Evolutionary conservation across 1,284 basidiomycete genomes (phyloP).

Genomic region (Pseudomicrostroma phylloplanum): DNA sequence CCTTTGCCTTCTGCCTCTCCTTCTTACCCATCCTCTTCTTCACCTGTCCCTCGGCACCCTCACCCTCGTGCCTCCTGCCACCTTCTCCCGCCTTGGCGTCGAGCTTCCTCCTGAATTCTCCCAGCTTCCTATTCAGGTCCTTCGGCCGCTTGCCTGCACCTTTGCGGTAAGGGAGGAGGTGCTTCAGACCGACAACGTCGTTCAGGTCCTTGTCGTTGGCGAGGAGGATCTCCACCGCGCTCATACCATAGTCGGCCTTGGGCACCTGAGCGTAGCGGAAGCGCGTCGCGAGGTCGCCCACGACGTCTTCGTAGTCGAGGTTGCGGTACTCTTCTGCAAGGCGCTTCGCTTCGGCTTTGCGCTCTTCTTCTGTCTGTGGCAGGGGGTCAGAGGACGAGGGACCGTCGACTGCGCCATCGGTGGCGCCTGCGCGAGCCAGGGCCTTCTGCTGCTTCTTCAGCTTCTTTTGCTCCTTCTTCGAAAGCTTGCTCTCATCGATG

Average conservation of each 20-base stretch:
- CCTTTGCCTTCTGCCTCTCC: slow-evolving; percentile 5
- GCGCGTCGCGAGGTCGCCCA: slow-evolving; percentile 81
- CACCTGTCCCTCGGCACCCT: neutral
- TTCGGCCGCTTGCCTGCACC: slow-evolving; percentile 7
- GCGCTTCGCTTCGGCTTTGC: slow-evolving; percentile 48
- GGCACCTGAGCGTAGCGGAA: slow-evolving; percentile 82
- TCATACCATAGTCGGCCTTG: slow-evolving; percentile 66
- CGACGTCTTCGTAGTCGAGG: slow-evolving; percentile 91
- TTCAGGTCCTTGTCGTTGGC: slow-evolving; percentile 92
- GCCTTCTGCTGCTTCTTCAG: slow-evolving; percentile 27
- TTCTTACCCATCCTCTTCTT: slow-evolving; percentile 15
- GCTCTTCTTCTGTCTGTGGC: slow-evolving; percentile 7
- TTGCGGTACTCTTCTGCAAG: slow-evolving; percentile 85
- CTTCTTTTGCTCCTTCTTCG: slow-evolving; percentile 75
- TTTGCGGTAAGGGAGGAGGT: slow-evolving; percentile 54
- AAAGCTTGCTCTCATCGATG: slow-evolving; percentile 55
- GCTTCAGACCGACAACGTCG: slow-evolving; percentile 78
- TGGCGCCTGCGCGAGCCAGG: neutral
- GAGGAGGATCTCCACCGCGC: slow-evolving; percentile 79
- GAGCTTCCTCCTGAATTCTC: slow-evolving; percentile 13
- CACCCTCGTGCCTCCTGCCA: slow-evolving; percentile 2
- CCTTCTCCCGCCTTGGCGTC: neutral
- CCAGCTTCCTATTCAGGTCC: slow-evolving; percentile 11
- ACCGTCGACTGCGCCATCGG: neutral
- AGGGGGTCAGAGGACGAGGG: neutral